phyloP scores from a whole-genome alignment of 2,329 filamentous ascomycete genomes.

The Hypoxylon sp. region DNA sequence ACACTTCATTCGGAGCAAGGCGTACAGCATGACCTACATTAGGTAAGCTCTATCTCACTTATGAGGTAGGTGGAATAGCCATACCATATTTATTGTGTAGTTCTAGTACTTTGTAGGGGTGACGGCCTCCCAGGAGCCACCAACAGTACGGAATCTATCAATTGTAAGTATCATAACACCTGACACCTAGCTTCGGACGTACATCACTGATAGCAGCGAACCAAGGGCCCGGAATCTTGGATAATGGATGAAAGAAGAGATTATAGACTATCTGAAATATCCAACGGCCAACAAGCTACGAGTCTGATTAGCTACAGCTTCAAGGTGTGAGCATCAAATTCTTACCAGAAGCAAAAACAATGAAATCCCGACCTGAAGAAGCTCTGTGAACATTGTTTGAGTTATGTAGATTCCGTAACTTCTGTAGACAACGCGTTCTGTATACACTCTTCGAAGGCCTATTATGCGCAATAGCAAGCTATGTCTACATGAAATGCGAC shows the following conservation, averaged over 20 bases:
- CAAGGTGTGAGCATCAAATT: not conserved
- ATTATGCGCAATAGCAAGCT: not conserved
- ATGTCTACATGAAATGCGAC: not conserved
- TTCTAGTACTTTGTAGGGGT: slow-evolving; percentile 36
- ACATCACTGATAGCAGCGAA: slow-evolving; percentile 41
- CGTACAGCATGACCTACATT: slow-evolving; percentile 31
- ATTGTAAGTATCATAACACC: not conserved
- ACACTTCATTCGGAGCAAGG: slow-evolving; percentile 41
- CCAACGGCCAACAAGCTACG: slow-evolving; percentile 8
- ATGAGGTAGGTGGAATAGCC: not conserved
- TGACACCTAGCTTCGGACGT: not conserved
- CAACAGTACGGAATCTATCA: slow-evolving; percentile 33
- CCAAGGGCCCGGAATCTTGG: slow-evolving; percentile 39
- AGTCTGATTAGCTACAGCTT: slow-evolving; percentile 6
- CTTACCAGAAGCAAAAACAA: slow-evolving; percentile 11
- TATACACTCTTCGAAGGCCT: not conserved
- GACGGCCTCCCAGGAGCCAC: slow-evolving; percentile 35
- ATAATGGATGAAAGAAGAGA: slow-evolving; percentile 39
- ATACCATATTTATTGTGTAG: slow-evolving; percentile 42
- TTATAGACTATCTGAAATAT: slow-evolving; percentile 34
- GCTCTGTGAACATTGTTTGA: slow-evolving; percentile 5
- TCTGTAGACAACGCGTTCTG: not conserved
- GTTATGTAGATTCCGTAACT: not conserved
- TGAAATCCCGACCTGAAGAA: slow-evolving; percentile 3
- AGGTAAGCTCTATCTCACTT: slow-evolving; percentile 2